phyloP scores from a whole-genome alignment of 108 stramenopile genomes.

The Conticribra weissflogii region DNA sequence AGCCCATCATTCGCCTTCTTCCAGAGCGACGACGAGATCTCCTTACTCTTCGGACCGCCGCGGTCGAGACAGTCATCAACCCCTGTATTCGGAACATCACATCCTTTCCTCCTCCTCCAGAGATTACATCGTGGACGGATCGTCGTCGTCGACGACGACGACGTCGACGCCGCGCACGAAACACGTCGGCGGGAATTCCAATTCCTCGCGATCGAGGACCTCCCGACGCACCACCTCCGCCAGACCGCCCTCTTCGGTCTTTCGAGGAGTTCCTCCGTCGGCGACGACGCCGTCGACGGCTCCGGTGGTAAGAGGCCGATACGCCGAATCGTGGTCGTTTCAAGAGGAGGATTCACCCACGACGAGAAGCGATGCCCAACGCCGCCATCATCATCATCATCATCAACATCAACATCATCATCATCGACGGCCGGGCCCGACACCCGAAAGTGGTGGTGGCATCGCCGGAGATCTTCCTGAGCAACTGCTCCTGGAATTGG shows the following conservation, averaged over 20 bases:
- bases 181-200: too few relatives aligned
- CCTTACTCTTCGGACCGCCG: background rate
- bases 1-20: too few relatives aligned
- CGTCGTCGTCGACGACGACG: too few relatives aligned
- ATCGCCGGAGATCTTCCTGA: background rate
- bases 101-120: background rate
- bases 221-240: too few relatives aligned
- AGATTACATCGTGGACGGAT: background rate
- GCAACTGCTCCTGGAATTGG: background rate
- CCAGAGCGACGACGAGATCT: too few relatives aligned
- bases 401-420: background rate
- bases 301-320: background rate
- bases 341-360: background rate
- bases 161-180: too few relatives aligned
- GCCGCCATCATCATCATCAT: background rate
- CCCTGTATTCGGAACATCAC: background rate
- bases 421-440: background rate
- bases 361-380: background rate
- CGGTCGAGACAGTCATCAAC: constrained; percentile 1
- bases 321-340: background rate
- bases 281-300: background rate
- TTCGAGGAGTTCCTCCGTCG: background rate
- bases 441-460: background rate
- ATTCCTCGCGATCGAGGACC: too few relatives aligned
- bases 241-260: background rate